A percentile compares a stretch with the other conserved stretches of the same genome.
These are phyloP conservation scores for Phaffomyces antillensis DNA, from an alignment of 805 yeast genomes.

Conservation along the genomic window DNA sequence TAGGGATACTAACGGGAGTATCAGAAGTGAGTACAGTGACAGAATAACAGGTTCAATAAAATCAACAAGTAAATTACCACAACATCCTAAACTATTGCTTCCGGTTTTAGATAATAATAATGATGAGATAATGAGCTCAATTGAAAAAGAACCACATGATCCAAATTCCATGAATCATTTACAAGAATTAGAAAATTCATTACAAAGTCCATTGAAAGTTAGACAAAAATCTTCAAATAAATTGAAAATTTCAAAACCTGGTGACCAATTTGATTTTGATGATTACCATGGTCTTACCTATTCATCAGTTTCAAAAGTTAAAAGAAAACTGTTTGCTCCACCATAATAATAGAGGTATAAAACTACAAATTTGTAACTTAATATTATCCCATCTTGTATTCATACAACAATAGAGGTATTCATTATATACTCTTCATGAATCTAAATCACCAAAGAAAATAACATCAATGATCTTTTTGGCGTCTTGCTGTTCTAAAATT, in stretches of 20 bases:
- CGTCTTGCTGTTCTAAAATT: slow-evolving; percentile 40
- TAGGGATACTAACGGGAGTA: slow-evolving; percentile 1
- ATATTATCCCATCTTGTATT: background rate
- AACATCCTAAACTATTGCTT: background rate
- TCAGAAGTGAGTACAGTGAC: slow-evolving; percentile 4
- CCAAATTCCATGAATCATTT: background rate
- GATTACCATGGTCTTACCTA: background rate
- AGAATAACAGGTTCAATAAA: background rate
- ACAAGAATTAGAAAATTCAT: background rate
- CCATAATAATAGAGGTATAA: background rate
- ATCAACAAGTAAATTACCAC: background rate
- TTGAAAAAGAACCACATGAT: background rate
- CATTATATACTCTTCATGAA: slow-evolving; percentile 2
- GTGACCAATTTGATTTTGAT: slow-evolving; percentile 13
- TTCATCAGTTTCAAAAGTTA: slow-evolving; percentile 14
- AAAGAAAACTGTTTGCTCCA: slow-evolving; percentile 32
- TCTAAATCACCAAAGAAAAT: slow-evolving; percentile 63
- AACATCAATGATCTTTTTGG: slow-evolving; percentile 49
- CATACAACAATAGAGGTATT: too few species aligned
- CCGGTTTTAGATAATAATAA: background rate
- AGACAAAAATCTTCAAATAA: slow-evolving; percentile 1
- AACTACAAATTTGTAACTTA: too few species aligned
- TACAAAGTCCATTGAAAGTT: slow-evolving; percentile 18
- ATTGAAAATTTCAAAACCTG: slow-evolving; percentile 9
- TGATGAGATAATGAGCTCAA: slow-evolving; percentile 1